Evolutionary conservation across 169 alveolate species (phyloP).

Genomic region (Plasmodium fragile): DNA sequence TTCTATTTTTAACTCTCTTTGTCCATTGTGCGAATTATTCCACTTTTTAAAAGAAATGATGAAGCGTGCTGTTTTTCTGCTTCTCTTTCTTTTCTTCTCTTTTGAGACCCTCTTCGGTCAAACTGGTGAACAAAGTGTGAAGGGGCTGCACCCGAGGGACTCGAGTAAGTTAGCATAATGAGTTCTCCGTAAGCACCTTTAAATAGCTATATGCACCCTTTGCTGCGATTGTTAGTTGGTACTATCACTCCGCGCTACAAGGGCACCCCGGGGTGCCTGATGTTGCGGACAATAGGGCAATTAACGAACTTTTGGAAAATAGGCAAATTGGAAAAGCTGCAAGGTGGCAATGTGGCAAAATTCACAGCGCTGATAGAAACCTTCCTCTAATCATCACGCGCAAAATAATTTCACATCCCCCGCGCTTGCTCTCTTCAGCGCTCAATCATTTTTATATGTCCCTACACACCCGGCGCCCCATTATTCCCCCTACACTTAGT

Average conservation of each 20-base stretch:
- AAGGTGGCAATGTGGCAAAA: background rate
- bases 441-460: background rate
- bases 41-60: constrained; percentile 3
- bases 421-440: background rate
- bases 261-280: background rate
- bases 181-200: background rate
- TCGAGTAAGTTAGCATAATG: background rate
- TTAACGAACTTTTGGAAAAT: background rate
- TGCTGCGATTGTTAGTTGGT: constrained; percentile 6
- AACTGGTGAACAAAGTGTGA: background rate
- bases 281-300: background rate
- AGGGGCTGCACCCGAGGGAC: background rate
- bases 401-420: background rate
- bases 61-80: background rate
- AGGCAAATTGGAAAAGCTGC: background rate
- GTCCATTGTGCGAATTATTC: background rate
- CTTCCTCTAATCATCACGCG: background rate
- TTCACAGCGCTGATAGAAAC: background rate
- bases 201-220: background rate
- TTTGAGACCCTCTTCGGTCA: background rate
- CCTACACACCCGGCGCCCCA: background rate
- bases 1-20: background rate
- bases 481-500: background rate
- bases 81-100: background rate
- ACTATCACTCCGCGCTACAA: background rate